Evolutionary conservation across 2,329 filamentous ascomycete species (phyloP).

Genomic region (Lojkania enalia): DNA sequence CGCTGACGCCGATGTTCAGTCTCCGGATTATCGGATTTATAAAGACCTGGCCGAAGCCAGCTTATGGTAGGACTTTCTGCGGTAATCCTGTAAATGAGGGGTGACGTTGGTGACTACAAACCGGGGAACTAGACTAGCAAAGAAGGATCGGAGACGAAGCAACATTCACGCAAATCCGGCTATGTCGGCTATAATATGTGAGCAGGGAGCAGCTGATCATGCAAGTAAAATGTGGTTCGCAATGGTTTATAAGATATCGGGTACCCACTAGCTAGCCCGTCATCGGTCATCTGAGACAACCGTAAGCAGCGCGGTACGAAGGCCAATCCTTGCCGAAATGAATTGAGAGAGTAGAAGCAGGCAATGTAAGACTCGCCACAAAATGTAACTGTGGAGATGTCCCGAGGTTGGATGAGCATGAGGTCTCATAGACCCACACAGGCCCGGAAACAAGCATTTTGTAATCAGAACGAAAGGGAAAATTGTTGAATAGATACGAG

Average conservation of each 20-base stretch:
- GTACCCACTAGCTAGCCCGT: background rate
- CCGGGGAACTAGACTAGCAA: background rate
- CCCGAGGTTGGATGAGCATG: background rate
- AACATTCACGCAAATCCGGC: background rate
- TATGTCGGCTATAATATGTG: background rate
- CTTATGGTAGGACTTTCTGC: too few species aligned
- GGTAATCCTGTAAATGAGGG: too few species aligned
- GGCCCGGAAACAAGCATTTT: background rate
- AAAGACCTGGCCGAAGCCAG: too few species aligned
- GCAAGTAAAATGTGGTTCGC: too few species aligned
- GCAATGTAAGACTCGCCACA: background rate
- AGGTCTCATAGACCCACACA: background rate
- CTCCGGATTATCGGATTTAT: too few species aligned
- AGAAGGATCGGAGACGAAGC: background rate
- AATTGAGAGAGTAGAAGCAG: background rate
- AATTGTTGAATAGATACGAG: background rate
- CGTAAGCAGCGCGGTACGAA: conserved; percentile 2
- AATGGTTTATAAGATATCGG: too few species aligned
- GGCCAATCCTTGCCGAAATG: conserved; percentile 1
- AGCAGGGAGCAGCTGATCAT: too few species aligned
- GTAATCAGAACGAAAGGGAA: background rate
- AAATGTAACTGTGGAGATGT: conserved; percentile 1
- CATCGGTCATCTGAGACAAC: conserved; percentile 18
- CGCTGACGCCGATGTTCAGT: too few species aligned
- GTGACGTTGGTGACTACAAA: too few species aligned